Evolutionary conservation across 352 stramenopile genomes (phyloP), one percentile per base, ranked within the genome.

Genomic region (Pythium phragmitis): DNA sequence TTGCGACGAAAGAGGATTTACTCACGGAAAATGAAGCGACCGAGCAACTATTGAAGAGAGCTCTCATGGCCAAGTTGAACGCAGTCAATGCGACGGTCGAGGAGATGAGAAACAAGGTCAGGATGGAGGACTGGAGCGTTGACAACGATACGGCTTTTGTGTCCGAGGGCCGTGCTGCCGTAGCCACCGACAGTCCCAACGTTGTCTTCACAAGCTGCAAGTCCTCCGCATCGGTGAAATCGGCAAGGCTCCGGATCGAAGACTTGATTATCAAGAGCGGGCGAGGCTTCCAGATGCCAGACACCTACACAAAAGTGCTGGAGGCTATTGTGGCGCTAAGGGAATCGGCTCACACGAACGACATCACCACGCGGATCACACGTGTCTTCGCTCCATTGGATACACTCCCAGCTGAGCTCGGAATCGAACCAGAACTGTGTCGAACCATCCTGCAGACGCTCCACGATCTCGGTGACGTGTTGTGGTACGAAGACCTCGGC

Each of bases 381-480:
- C 11, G 30, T 17, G 50, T 37, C 0, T 57, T 67, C 23, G 41
- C 50, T 23, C 46, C 17, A 13, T 6, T 63, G 1, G 8, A 42
- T 13, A 41, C 16, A 34, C 26, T 39, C 6, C 45, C 43, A 3
- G n/a, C 3, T 3, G 19, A 9, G 17, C 13, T 49, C 13, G 17
- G 50, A 17, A 17, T 55, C n/a, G 37, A 45, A 4, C 2, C 17
- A 17, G 36, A 23, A 3, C 7, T 48, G 21, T 66, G 30, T 36
- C 30, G 26, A 4, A 28, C 1, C 3, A 65, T 70, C 36, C 8
- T 70, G 5, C 21, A 52, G 16, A 42, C 45, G 13, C 57, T 70
- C 4, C 63, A 70, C 17, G 51, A 63, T 51, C 50, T 70, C 2
- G 63, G 63, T 1, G 63, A 69, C 23, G 49, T 69, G 2, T n/a